These are phyloP conservation scores for Ceraceosorus guamensis DNA, from an alignment of 1,284 basidiomycete species.

Conservation along the genomic window DNA sequence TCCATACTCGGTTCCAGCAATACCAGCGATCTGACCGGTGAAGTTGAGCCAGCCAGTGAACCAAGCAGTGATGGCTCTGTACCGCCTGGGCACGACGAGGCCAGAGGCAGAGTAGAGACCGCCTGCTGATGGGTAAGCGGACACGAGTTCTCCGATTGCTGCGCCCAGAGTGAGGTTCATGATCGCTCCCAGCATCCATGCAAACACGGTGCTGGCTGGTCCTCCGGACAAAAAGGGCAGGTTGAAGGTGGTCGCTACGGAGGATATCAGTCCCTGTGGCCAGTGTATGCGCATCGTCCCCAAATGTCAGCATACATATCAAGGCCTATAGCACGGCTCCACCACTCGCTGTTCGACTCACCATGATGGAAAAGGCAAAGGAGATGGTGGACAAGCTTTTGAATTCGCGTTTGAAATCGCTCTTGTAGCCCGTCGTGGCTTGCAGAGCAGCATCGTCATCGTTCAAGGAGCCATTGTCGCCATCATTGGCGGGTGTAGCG, in stretches of 20 bases:
- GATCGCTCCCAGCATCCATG: slow-evolving; percentile 43
- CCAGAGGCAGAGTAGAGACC: slow-evolving; percentile 59
- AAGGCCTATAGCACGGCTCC: no score
- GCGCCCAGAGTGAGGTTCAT: slow-evolving; percentile 45
- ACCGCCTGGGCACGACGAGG: slow-evolving; percentile 36
- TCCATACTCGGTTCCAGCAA: slow-evolving; percentile 81
- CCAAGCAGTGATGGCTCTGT: slow-evolving; percentile 60
- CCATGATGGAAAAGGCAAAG: slow-evolving; percentile 45
- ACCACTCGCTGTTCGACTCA: background rate
- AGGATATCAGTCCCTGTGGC: slow-evolving; percentile 39
- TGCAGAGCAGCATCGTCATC: slow-evolving; percentile 44
- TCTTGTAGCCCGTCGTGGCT: slow-evolving; percentile 38
- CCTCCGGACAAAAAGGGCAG: slow-evolving; percentile 38
- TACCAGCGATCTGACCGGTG: slow-evolving; percentile 74
- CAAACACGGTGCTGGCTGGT: slow-evolving; percentile 42
- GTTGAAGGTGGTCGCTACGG: slow-evolving; percentile 46
- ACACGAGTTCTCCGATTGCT: slow-evolving; percentile 46
- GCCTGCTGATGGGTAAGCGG: slow-evolving; percentile 74
- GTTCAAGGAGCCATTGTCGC: slow-evolving; percentile 5
- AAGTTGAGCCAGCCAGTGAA: slow-evolving; percentile 63
- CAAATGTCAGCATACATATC: no score
- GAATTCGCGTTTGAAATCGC: slow-evolving; percentile 47
- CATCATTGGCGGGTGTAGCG: background rate
- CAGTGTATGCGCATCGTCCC: no score
- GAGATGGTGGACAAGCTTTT: slow-evolving; percentile 46